Percentiles rank a stretch among this genome's conserved stretches.
phyloP scores from a whole-genome alignment of 495 filamentous ascomycete genomes.

The Pseudevernia furfuracea region DNA sequence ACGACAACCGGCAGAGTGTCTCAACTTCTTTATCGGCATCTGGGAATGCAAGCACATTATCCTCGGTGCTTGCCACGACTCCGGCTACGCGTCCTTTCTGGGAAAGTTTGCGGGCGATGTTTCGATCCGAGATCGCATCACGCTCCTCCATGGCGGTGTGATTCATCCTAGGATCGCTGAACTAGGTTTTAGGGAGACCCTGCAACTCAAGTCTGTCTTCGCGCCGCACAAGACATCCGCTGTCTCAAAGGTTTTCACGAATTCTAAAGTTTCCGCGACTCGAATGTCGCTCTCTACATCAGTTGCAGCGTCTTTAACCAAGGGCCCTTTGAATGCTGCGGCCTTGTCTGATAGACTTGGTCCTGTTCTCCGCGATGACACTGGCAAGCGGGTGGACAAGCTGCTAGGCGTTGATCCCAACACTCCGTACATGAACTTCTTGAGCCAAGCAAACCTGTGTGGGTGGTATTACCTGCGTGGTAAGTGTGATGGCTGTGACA shows the following conservation, averaged over 20 bases:
- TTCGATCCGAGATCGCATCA: conserved; percentile 15
- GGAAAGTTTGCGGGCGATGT: conserved; percentile 27
- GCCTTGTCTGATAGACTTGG: conserved; percentile 13
- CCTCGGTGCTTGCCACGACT: conserved; percentile 46
- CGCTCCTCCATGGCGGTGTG: conserved; percentile 8
- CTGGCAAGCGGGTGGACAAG: conserved; percentile 19
- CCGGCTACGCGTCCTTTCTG: conserved; percentile 40
- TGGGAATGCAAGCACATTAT: conserved; percentile 46
- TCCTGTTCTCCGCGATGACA: neutral
- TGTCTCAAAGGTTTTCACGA: neutral
- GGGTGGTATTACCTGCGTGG: conserved; percentile 16
- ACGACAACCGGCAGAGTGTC: conserved; percentile 27
- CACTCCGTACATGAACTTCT: neutral
- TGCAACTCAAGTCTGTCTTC: conserved; percentile 17
- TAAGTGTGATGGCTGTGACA: conserved; percentile 17
- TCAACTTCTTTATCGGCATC: conserved; percentile 40
- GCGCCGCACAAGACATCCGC: neutral
- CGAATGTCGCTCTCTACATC: neutral
- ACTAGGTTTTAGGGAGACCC: conserved; percentile 5
- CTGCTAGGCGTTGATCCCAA: conserved; percentile 8
- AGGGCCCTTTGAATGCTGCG: neutral
- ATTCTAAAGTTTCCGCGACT: neutral
- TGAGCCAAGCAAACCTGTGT: conserved; percentile 17
- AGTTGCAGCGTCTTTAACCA: neutral
- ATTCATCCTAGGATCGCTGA: conserved; percentile 8